These are phyloP conservation scores for Termitomyces sp. DNA, from an alignment of 1,284 basidiomycete genomes.

Conservation along the genomic window DNA sequence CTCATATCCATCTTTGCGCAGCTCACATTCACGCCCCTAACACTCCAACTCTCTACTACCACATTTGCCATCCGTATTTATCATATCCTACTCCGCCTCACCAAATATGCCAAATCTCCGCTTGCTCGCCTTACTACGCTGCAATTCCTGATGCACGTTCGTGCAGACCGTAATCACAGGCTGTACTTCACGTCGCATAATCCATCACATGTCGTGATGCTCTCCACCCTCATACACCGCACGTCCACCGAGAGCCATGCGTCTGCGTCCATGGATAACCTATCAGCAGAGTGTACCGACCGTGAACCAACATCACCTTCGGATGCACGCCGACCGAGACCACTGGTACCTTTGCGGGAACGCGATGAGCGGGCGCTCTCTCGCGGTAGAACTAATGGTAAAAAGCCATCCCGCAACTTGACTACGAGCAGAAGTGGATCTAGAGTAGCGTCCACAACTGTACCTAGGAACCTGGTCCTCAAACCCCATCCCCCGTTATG, in stretches of 20 bases:
- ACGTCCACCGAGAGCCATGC: constrained; percentile 19
- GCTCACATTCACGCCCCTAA: constrained; percentile 61
- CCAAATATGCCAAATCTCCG: constrained; percentile 44
- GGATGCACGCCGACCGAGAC: constrained; percentile 43
- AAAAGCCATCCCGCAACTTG: constrained; percentile 37
- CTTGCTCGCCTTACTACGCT: constrained; percentile 71
- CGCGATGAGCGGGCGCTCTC: constrained; percentile 50
- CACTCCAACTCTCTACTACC: constrained; percentile 39
- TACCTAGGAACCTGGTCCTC: constrained; percentile 20
- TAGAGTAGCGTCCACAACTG: constrained; percentile 35
- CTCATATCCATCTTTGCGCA: constrained; percentile 66
- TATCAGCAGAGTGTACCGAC: constrained; percentile 9
- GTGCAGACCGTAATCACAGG: constrained; percentile 89
- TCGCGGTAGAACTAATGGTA: constrained; percentile 49
- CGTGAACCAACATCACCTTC: constrained; percentile 26
- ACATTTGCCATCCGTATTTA: constrained; percentile 50
- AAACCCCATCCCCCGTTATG: constrained; percentile 60
- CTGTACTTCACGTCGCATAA: constrained; percentile 68
- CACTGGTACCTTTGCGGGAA: constrained; percentile 45
- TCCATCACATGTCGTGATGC: constrained; percentile 45
- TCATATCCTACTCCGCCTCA: constrained; percentile 40
- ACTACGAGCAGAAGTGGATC: constrained; percentile 73
- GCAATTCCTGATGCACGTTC: constrained; percentile 85
- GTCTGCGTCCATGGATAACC: constrained; percentile 18
- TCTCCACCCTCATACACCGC: constrained; percentile 54